Conservation (phyloP, 139 green algal species). For the Tetradesmus obliquus region DNA sequence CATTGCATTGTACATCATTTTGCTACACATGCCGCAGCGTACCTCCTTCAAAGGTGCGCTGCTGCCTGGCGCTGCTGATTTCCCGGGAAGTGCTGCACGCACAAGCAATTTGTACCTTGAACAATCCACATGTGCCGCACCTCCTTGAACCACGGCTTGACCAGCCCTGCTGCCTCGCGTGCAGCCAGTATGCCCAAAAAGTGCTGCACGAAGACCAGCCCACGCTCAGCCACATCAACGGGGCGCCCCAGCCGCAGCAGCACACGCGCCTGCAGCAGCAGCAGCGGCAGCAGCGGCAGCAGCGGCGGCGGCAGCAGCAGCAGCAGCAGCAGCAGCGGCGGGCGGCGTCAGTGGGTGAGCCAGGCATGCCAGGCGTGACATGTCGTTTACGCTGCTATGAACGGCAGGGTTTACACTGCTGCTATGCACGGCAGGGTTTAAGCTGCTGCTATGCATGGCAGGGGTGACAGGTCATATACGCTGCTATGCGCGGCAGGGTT, state of each 20-base stretch:
- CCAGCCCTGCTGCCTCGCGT: constrained; percentile 39
- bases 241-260: constrained; percentile 58
- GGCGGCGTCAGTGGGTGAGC: neutral
- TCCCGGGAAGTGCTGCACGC: no score
- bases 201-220: constrained; percentile 73
- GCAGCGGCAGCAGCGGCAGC: constrained; percentile 52
- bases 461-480: no score
- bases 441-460: no score
- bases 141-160: constrained; percentile 68
- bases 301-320: constrained; percentile 25
- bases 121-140: constrained; percentile 24
- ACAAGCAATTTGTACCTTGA: neutral
- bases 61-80: neutral
- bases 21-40: neutral
- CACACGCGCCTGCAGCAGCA: constrained; percentile 50
- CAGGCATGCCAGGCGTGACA: neutral
- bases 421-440: no score
- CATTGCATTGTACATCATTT: no score
- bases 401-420: no score
- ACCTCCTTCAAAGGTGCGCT: neutral
- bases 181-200: constrained; percentile 56
- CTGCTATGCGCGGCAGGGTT: no score
- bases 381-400: no score
- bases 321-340: neutral
- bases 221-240: constrained; percentile 77